Percentiles rank a stretch among this genome's conserved stretches.
phyloP scores from a whole-genome alignment of 176 grass and related monocot species.

The Musa schizocarpa region DNA sequence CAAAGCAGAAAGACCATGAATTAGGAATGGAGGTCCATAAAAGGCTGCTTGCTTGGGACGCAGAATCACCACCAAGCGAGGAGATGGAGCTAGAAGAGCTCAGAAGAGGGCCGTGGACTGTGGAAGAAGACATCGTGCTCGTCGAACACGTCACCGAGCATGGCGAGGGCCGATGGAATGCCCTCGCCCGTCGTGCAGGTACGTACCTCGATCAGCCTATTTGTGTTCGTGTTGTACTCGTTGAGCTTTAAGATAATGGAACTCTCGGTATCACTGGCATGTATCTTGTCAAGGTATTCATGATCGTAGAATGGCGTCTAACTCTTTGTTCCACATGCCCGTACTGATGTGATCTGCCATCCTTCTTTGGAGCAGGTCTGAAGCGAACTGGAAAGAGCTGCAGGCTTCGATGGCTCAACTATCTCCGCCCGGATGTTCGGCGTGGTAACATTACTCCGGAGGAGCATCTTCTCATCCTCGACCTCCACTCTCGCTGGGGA shows the following conservation, averaged over 20 bases:
- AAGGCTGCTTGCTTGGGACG: not conserved
- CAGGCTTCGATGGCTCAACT: slow-evolving; percentile 91
- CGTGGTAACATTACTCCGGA: slow-evolving; percentile 91
- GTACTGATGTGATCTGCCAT: not conserved
- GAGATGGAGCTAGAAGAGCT: slow-evolving; percentile 20
- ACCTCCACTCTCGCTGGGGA: slow-evolving; percentile 89
- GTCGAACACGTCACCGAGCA: slow-evolving; percentile 49
- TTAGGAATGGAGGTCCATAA: not conserved
- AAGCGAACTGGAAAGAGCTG: slow-evolving; percentile 96
- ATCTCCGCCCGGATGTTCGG: slow-evolving; percentile 84
- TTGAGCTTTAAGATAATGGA: not conserved
- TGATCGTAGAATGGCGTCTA: no score
- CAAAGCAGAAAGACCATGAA: not conserved
- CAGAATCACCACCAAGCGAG: not conserved
- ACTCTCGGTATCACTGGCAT: no score
- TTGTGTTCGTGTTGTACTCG: not conserved
- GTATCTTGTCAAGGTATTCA: no score
- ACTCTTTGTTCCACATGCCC: no score
- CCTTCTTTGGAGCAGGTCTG: slow-evolving; percentile 26
- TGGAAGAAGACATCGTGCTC: slow-evolving; percentile 59
- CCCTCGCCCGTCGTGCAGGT: slow-evolving; percentile 79
- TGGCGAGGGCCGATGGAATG: slow-evolving; percentile 71
- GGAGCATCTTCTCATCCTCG: slow-evolving; percentile 88
- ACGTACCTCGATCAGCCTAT: not conserved
- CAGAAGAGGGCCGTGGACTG: slow-evolving; percentile 50